Evolutionary conservation across 2,329 filamentous ascomycete species (phyloP).

Genomic region (Bipolaris oryzae): DNA sequence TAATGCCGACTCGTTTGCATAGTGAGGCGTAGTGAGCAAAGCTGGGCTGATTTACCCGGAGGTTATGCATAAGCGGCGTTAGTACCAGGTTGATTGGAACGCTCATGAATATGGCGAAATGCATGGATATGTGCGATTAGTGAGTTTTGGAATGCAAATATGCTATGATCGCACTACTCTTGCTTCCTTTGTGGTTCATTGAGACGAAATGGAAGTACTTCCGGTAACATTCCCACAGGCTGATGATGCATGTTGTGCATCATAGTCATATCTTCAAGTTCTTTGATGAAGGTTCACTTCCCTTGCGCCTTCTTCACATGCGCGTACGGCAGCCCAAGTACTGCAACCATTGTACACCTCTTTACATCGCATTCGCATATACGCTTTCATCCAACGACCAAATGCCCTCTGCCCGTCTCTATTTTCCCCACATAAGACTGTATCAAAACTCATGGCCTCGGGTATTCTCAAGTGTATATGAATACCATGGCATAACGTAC

Average conservation of each 20-base stretch:
- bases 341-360: too few species aligned
- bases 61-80: not conserved
- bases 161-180: not conserved
- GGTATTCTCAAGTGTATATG: too few species aligned
- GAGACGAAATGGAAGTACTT: not conserved
- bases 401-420: too few species aligned
- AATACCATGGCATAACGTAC: too few species aligned
- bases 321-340: too few species aligned
- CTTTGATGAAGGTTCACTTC: too few species aligned
- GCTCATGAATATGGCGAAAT: not conserved
- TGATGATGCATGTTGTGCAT: not conserved
- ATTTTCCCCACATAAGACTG: too few species aligned
- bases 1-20: not conserved
- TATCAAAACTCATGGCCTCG: too few species aligned
- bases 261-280: too few species aligned
- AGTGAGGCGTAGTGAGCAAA: slow-evolving; percentile 4
- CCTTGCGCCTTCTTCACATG: too few species aligned
- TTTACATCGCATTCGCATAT: too few species aligned
- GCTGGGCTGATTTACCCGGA: not conserved
- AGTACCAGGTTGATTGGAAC: not conserved
- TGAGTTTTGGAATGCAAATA: not conserved
- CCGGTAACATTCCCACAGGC: not conserved
- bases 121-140: not conserved
- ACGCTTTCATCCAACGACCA: too few species aligned
- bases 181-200: not conserved